Percentiles rank a stretch among this genome's conserved stretches.
Conservation (phyloP, 2,329 filamentous ascomycete genomes). For the Aschersonia sp. region DNA sequence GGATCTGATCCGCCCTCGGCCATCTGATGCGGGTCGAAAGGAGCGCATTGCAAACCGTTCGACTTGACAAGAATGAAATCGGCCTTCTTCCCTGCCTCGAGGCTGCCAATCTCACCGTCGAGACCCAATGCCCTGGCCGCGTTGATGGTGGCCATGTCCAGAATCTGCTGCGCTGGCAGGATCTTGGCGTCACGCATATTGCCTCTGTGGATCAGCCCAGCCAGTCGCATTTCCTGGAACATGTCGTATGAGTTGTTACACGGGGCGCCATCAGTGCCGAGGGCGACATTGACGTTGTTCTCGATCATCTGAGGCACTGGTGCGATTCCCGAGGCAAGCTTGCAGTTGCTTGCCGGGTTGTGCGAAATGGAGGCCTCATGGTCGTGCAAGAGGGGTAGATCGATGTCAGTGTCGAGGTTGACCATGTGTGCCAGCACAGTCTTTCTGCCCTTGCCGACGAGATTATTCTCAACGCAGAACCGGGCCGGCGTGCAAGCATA, state of each 20-base stretch:
- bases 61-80: constrained; percentile 17
- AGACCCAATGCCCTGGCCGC: constrained; percentile 32
- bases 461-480: constrained; percentile 21
- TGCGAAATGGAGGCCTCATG: constrained; percentile 28
- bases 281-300: constrained; percentile 26
- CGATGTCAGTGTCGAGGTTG: constrained; percentile 1
- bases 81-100: constrained; percentile 28
- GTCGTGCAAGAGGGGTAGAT: constrained; percentile 2
- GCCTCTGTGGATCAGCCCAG: constrained; percentile 32
- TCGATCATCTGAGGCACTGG: constrained; percentile 27
- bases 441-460: constrained; percentile 1
- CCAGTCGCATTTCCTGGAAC: constrained; percentile 36
- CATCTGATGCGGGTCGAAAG: constrained; percentile 2
- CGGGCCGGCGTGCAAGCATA: constrained; percentile 27
- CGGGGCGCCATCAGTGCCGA: constrained; percentile 38
- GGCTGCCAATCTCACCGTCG: constrained; percentile 19
- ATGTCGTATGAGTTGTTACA: constrained; percentile 38
- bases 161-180: constrained; percentile 27
- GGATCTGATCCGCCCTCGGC: constrained; percentile 1
- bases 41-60: not conserved
- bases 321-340: constrained; percentile 35
- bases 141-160: constrained; percentile 30
- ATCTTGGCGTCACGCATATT: constrained; percentile 22
- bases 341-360: constrained; percentile 35
- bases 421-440: constrained; percentile 4